Percentiles rank a stretch among this genome's conserved stretches.
Conservation (phyloP, 1,284 basidiomycete species). For the Irpex lacteus region DNA sequence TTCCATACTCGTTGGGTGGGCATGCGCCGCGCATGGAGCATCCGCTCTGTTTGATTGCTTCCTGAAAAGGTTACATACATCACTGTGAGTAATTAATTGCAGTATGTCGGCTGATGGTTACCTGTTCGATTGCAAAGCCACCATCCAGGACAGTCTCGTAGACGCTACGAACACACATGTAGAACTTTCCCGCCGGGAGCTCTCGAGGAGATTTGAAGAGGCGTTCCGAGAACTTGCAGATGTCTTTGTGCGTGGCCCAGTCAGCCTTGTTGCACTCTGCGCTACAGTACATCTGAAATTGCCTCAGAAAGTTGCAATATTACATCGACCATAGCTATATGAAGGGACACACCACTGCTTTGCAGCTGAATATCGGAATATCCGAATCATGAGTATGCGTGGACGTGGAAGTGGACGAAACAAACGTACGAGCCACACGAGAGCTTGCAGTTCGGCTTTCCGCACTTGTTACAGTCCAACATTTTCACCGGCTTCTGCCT, state of each 20-base stretch:
- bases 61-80: not conserved
- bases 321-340: not conserved
- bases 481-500: not conserved
- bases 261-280: not conserved
- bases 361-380: not conserved
- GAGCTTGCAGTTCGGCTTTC: not conserved
- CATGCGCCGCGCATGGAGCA: not conserved
- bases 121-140: not conserved
- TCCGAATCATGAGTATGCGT: not conserved
- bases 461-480: not conserved
- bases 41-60: not conserved
- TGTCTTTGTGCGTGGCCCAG: not conserved
- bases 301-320: no score
- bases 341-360: not conserved
- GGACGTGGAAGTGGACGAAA: not conserved
- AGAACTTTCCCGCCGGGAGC: not conserved
- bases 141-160: not conserved
- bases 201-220: not conserved
- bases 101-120: not conserved
- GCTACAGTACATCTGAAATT: not conserved
- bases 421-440: not conserved
- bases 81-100: not conserved
- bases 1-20: not conserved
- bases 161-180: not conserved
- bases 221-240: not conserved